These are phyloP conservation scores for Forsythia viridissima DNA, from an alignment of 257 asterid species.

Conservation along the genomic window DNA sequence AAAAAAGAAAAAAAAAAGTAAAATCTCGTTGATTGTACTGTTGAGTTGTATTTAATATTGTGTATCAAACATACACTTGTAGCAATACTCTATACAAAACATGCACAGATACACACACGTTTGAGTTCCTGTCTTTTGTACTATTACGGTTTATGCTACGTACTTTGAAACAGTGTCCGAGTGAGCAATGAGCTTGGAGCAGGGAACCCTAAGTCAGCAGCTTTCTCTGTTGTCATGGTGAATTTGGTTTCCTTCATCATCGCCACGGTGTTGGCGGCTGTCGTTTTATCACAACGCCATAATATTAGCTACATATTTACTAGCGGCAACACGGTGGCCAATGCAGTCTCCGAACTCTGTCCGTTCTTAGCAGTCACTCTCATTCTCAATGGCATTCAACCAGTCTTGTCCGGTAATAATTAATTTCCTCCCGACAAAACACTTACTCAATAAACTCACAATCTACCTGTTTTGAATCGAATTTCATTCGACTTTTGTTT, in stretches of 20 bases:
- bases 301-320: constrained; percentile 59
- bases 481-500: not conserved
- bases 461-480: not conserved
- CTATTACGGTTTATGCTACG: too few relatives aligned
- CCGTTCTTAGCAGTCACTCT: constrained; percentile 61
- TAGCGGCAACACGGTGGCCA: constrained; percentile 55
- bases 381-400: constrained; percentile 57
- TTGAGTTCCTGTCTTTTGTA: too few relatives aligned
- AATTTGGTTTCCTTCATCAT: constrained; percentile 37
- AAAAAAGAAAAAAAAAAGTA: too few relatives aligned
- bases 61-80: too few relatives aligned
- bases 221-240: constrained; percentile 48
- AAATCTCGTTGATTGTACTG: too few relatives aligned
- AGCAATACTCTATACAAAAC: too few relatives aligned
- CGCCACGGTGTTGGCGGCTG: constrained; percentile 35
- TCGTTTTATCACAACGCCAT: constrained; percentile 45
- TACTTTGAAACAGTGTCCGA: constrained; percentile 42
- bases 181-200: constrained; percentile 70
- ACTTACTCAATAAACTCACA: not conserved
- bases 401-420: constrained; percentile 54
- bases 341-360: constrained; percentile 57
- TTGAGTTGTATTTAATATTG: too few relatives aligned
- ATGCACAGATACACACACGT: too few relatives aligned
- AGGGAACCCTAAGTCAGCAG: constrained; percentile 54
- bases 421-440: not conserved